Conservation (phyloP, 2,329 filamentous ascomycete species). For the Plenodomus biglobosus region DNA sequence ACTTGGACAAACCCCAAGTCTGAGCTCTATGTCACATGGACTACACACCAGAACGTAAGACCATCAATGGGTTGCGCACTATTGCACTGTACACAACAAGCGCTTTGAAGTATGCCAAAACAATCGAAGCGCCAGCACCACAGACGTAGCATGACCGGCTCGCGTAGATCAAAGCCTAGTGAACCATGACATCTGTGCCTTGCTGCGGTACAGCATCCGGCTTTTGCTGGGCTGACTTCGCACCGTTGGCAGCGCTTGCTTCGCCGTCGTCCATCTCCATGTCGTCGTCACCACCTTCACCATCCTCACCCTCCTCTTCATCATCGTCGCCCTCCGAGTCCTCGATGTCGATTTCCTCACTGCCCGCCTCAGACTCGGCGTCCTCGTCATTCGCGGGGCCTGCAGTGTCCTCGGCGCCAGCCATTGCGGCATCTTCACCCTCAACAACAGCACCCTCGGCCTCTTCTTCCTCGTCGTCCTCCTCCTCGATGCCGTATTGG, state of each 20-base stretch:
- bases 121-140: neutral
- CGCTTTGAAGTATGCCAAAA: slow-evolving; percentile 2
- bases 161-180: slow-evolving; percentile 22
- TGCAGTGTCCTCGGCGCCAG: slow-evolving; percentile 61
- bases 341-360: slow-evolving; percentile 77
- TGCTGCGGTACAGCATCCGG: slow-evolving; percentile 25
- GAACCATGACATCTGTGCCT: slow-evolving; percentile 46
- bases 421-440: slow-evolving; percentile 75
- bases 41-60: neutral
- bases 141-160: neutral
- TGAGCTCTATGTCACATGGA: neutral
- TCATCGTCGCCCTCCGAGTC: slow-evolving; percentile 73
- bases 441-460: slow-evolving; percentile 53
- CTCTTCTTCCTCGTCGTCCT: slow-evolving; percentile 70
- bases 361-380: slow-evolving; percentile 70
- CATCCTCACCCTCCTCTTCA: slow-evolving; percentile 64
- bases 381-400: slow-evolving; percentile 62
- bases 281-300: slow-evolving; percentile 57
- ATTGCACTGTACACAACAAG: neutral
- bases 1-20: too few species aligned
- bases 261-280: slow-evolving; percentile 61
- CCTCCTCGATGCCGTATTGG: slow-evolving; percentile 80
- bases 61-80: neutral
- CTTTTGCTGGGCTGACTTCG: slow-evolving; percentile 34
- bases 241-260: slow-evolving; percentile 36